Conservation (phyloP, 345 rosid genomes). For the Rubroshorea leprosula region DNA sequence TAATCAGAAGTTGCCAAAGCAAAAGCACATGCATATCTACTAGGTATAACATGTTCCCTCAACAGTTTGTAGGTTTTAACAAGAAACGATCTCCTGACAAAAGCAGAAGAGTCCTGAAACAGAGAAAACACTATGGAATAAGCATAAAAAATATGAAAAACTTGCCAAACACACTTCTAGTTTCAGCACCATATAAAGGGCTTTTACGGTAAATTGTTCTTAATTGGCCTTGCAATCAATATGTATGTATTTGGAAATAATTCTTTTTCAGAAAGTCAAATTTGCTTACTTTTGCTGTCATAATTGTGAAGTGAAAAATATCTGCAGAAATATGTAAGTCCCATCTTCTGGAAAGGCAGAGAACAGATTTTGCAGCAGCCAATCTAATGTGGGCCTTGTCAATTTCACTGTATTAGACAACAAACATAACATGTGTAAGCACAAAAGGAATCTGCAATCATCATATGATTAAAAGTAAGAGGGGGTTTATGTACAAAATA, state of each 20-base stretch:
- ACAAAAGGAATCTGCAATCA: conserved; percentile 1
- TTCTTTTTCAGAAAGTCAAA: conserved; percentile 8
- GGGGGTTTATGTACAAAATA: no score
- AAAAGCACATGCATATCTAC: conserved; percentile 80
- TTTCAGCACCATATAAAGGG: neutral
- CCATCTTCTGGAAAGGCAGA: conserved; percentile 85
- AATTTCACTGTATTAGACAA: conserved; percentile 43
- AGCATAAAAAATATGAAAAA: conserved; percentile 1
- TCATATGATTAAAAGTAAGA: no score
- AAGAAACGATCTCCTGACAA: conserved; percentile 50
- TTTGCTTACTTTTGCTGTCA: conserved; percentile 57
- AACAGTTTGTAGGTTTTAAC: conserved; percentile 57
- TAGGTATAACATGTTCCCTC: conserved; percentile 57
- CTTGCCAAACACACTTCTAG: neutral
- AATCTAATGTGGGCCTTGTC: conserved; percentile 48
- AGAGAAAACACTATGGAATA: neutral
- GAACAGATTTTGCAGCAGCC: conserved; percentile 86
- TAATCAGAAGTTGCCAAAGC: conserved; percentile 51
- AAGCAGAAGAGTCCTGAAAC: conserved; percentile 57
- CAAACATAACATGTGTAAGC: conserved; percentile 4
- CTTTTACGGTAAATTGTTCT: neutral
- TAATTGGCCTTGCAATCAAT: neutral
- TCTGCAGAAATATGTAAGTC: conserved; percentile 78
- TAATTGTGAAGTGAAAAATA: conserved; percentile 50
- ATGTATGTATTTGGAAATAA: neutral